Evolutionary conservation across 176 grass and related monocot species (phyloP).

Genomic region (Oryza meyeriana): DNA sequence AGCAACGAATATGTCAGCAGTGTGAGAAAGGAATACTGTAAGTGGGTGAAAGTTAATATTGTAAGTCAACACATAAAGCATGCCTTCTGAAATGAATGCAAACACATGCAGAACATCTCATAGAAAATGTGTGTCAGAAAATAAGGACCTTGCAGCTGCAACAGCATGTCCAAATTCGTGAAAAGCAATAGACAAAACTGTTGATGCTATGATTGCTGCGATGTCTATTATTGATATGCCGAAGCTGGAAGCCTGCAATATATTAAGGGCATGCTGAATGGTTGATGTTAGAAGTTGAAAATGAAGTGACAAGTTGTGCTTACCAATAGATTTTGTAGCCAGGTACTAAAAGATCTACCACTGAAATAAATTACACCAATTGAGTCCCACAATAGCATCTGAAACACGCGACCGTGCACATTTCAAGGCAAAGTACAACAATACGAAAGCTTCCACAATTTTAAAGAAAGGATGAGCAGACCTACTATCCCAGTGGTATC

Average conservation of each 20-base stretch:
- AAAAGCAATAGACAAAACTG: slow-evolving; percentile 75
- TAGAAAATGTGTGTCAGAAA: neutral
- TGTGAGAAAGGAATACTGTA: neutral
- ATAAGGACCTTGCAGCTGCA: slow-evolving; percentile 81
- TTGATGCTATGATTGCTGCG: slow-evolving; percentile 60
- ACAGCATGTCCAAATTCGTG: slow-evolving; percentile 95
- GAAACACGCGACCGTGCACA: slow-evolving; percentile 24
- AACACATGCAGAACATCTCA: slow-evolving; percentile 3
- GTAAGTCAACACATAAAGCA: slow-evolving; percentile 2
- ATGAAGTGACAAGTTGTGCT: slow-evolving; percentile 28
- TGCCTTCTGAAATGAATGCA: neutral
- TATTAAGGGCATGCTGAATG: slow-evolving; percentile 9
- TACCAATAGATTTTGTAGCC: slow-evolving; percentile 58
- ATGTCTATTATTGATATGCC: slow-evolving; percentile 62
- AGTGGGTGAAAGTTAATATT: neutral
- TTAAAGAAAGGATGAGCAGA: neutral
- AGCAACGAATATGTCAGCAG: slow-evolving; percentile 31
- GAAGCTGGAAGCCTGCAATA: slow-evolving; percentile 51
- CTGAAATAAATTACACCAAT: slow-evolving; percentile 40
- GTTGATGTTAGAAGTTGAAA: slow-evolving; percentile 22
- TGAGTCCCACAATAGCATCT: slow-evolving; percentile 69
- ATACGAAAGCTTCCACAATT: neutral
- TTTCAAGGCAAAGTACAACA: neutral
- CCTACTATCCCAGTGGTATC: neutral
- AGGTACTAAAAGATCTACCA: slow-evolving; percentile 30